phyloP scores from a whole-genome alignment of 306 rosid genomes.

The Biancaea sappan region DNA sequence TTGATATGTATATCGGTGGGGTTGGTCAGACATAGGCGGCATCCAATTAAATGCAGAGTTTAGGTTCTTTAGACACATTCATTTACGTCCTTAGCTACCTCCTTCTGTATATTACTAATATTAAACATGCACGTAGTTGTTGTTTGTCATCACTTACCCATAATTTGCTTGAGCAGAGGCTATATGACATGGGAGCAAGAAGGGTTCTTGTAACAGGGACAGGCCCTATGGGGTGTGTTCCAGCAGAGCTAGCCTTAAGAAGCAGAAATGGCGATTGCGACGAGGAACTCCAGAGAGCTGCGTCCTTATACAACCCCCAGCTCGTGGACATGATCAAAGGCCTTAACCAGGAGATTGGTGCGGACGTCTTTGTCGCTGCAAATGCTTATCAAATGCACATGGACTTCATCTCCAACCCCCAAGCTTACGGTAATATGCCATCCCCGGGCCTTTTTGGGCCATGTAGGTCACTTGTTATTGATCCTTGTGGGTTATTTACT shows the following conservation, averaged over 20 bases:
- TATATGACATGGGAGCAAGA: conserved; percentile 70
- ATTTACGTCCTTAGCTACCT: background rate
- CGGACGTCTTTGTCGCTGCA: conserved; percentile 54
- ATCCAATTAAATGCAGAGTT: background rate
- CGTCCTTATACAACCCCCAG: conserved; percentile 63
- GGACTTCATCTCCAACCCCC: conserved; percentile 62
- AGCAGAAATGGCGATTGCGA: conserved; percentile 60
- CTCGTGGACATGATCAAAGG: conserved; percentile 47
- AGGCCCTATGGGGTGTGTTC: conserved; percentile 83
- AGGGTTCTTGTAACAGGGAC: conserved; percentile 72
- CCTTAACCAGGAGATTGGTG: conserved; percentile 59
- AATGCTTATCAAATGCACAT: conserved; percentile 63
- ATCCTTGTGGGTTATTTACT: no score
- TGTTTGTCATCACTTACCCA: background rate
- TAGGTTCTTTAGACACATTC: background rate
- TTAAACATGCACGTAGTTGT: background rate
- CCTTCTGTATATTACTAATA: no score
- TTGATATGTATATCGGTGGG: background rate
- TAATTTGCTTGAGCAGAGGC: conserved; percentile 41
- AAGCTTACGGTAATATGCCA: conserved; percentile 56
- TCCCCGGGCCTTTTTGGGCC: no score
- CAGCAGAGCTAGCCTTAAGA: conserved; percentile 64
- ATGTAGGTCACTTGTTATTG: no score
- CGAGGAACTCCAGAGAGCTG: conserved; percentile 66
- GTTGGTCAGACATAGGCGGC: background rate